phyloP scores from a whole-genome alignment of 2,329 filamentous ascomycete genomes.

The Cordyceps militaris region DNA sequence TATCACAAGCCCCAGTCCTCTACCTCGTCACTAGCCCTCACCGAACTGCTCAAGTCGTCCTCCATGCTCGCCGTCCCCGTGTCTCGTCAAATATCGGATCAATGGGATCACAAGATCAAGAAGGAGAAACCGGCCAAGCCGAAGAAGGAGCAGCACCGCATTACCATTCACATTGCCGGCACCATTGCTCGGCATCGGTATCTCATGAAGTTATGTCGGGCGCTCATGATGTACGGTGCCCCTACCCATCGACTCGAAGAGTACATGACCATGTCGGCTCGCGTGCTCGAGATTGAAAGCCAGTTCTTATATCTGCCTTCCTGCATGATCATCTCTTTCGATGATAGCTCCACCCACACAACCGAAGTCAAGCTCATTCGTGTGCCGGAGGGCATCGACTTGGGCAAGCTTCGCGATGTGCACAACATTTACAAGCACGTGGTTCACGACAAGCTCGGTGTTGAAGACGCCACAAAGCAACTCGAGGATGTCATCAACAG shows the following conservation, averaged over 20 bases:
- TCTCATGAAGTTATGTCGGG: slow-evolving; percentile 74
- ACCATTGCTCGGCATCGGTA: slow-evolving; percentile 77
- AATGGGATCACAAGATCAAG: slow-evolving; percentile 38
- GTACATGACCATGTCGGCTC: slow-evolving; percentile 83
- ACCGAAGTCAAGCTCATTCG: slow-evolving; percentile 74
- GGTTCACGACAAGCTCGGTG: slow-evolving; percentile 67
- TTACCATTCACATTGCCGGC: slow-evolving; percentile 54
- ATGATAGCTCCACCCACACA: slow-evolving; percentile 64
- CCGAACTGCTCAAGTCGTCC: slow-evolving; percentile 48
- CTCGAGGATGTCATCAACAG: slow-evolving; percentile 48
- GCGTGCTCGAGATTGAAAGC: slow-evolving; percentile 81
- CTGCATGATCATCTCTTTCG: slow-evolving; percentile 92
- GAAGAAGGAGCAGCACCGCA: slow-evolving; percentile 35
- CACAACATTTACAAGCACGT: slow-evolving; percentile 77
- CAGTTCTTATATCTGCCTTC: slow-evolving; percentile 87
- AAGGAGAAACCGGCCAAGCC: slow-evolving; percentile 28
- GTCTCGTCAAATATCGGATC: slow-evolving; percentile 36
- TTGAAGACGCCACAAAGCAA: slow-evolving; percentile 59
- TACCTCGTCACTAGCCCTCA: slow-evolving; percentile 39
- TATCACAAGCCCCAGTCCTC: slow-evolving; percentile 34
- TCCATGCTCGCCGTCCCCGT: slow-evolving; percentile 44
- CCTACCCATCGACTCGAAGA: slow-evolving; percentile 88
- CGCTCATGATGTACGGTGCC: slow-evolving; percentile 83
- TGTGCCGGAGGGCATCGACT: slow-evolving; percentile 60
- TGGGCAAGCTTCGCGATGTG: slow-evolving; percentile 66